Evolutionary conservation across 371 early-diverging fungal species (phyloP).

Genomic region (Parasitella parasitica): DNA sequence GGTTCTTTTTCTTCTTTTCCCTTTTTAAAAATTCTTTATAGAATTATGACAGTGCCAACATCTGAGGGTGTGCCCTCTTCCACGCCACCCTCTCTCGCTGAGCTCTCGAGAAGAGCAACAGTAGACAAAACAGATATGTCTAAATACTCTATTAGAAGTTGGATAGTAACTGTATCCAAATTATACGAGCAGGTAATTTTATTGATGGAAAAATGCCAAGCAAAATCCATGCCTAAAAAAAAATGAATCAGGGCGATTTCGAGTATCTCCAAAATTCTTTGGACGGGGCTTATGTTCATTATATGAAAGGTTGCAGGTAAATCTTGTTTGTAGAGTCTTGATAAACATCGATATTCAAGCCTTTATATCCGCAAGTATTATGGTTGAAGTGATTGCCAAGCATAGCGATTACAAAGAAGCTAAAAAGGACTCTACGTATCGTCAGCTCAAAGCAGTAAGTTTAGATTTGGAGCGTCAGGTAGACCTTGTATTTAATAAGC

Average conservation of each 20-base stretch:
- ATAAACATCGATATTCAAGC: neutral
- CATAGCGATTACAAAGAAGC: conserved; percentile 42
- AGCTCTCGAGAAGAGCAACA: conserved; percentile 17
- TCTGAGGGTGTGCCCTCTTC: neutral
- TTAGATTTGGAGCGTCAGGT: neutral
- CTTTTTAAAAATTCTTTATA: too few species aligned
- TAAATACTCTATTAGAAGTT: conserved; percentile 15
- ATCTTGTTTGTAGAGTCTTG: neutral
- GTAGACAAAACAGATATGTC: conserved; percentile 10
- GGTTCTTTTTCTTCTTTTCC: neutral
- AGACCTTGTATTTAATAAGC: too few species aligned
- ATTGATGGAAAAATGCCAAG: neutral
- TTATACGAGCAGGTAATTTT: conserved; percentile 23
- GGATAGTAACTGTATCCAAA: conserved; percentile 13
- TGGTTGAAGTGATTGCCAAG: conserved; percentile 52
- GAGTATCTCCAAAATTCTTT: neutral
- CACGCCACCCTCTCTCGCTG: neutral
- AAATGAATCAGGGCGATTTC: conserved; percentile 15
- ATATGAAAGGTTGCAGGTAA: conserved; percentile 31
- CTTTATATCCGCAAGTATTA: conserved; percentile 37
- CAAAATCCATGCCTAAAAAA: neutral
- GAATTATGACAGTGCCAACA: neutral
- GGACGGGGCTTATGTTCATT: conserved; percentile 20
- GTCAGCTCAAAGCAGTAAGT: conserved; percentile 45
- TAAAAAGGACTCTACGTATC: conserved; percentile 40